Evolutionary conservation across 1,284 basidiomycete species (phyloP), one percentile per base, ranked within the genome.

Genomic region (Puccinia triticina): DNA sequence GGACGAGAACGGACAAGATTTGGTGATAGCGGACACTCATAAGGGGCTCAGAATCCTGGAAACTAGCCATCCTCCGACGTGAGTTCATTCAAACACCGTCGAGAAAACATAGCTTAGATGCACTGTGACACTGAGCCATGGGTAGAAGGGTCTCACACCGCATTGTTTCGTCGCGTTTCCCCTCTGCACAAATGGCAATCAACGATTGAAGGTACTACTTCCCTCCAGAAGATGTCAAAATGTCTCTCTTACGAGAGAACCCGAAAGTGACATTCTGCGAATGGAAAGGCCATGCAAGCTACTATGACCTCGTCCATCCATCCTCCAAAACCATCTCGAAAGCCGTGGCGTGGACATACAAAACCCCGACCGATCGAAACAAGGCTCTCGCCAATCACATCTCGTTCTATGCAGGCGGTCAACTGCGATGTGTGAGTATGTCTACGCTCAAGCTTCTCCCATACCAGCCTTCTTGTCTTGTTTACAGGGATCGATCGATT

Each of bases 191-290:
- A 23, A 59, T 71, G 55, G 57, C 37, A 66, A 16, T 67, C 14
- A 74, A 26, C 23, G 7, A 37, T 46, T 32, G n/a, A 46, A 57
- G 64, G 26, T 50, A 78, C 67, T 73, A 82, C 53, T 72, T 67
- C 48, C 83, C 64, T 14, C 48, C 72, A 29, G 26, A 32, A 69
- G 59, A 66, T 55, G 75, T 84, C 85, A 83, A 84, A 66, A 76
- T 43, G 29, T 82, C 61, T 34, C 80, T 84, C 34, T 78, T 86
- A 29, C 83, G 85, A 67, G 82, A 82, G 34, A 85, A 84, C 46
- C 83, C 85, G n/a, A 80, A 85, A n/a, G 64, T 83, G 59, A 86
- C 85, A 43, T 84, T 84, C 84, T 86, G 86, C 83, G 86, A 86
- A 72, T 86, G 86, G 86, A 86, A 86, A 83, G 86, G 57, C 0